Percentiles rank a stretch among this genome's conserved stretches.
Evolutionary conservation across 148 eudicot species (phyloP).

Genomic region (Mesembryanthemum crystallinum): DNA sequence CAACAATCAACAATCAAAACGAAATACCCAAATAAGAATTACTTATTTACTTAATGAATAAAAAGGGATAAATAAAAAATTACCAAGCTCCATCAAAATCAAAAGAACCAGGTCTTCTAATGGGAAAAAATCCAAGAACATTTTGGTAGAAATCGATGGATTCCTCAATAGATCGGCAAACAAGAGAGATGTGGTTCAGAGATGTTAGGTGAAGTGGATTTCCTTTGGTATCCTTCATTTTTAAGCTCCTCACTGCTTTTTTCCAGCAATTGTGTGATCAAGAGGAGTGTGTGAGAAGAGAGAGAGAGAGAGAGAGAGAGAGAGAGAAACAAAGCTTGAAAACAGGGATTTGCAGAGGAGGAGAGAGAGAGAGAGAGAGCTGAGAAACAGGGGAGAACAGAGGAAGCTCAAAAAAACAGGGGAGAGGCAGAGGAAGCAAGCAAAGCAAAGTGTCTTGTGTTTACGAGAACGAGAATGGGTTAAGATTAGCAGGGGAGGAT

Average conservation of each 20-base stretch:
- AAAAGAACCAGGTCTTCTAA: conserved; percentile 75
- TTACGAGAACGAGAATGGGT: too few relatives aligned
- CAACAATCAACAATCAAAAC: neutral
- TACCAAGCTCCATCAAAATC: conserved; percentile 93
- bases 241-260: neutral
- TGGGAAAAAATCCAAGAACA: conserved; percentile 75
- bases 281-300: neutral
- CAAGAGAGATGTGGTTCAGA: conserved; percentile 72
- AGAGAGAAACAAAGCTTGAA: neutral
- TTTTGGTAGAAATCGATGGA: conserved; percentile 72
- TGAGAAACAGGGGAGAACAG: conserved; percentile 2
- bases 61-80: neutral
- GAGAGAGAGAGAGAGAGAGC: neutral
- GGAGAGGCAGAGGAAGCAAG: neutral
- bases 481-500: neutral
- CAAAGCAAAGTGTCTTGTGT: neutral
- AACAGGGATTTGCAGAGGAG: neutral
- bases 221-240: conserved; percentile 49
- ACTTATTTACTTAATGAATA: too few relatives aligned
- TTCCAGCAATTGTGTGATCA: neutral
- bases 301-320: neutral
- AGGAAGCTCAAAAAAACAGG: neutral
- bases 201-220: conserved; percentile 73
- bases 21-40: neutral
- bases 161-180: conserved; percentile 72